Percentiles rank a stretch among this genome's conserved stretches.
Evolutionary conservation across 2,329 filamentous ascomycete species (phyloP).

Genomic region (Gaeumannomyces sp.): DNA sequence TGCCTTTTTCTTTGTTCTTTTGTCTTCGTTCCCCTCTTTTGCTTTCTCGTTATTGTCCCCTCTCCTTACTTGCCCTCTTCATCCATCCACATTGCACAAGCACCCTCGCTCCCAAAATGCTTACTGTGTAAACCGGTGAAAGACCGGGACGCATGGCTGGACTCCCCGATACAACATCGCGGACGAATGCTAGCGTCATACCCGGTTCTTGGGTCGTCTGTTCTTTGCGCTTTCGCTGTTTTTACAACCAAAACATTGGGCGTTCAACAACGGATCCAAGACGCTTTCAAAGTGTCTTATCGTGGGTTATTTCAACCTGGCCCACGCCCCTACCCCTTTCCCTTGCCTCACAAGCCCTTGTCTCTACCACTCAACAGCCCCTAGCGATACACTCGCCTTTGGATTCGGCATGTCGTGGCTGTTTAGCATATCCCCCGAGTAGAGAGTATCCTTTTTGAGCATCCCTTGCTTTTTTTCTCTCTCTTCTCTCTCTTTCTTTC

Average conservation of each 20-base stretch:
- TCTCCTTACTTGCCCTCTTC: neutral
- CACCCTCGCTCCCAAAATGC: neutral
- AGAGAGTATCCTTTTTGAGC: neutral
- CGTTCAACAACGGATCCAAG: slow-evolving; percentile 72
- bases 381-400: slow-evolving; percentile 5
- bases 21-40: slow-evolving; percentile 12
- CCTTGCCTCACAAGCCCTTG: slow-evolving; percentile 18
- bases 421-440: too few relatives aligned
- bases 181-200: slow-evolving; percentile 19
- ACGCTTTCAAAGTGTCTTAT: slow-evolving; percentile 46
- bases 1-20: slow-evolving; percentile 11
- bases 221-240: slow-evolving; percentile 69
- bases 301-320: slow-evolving; percentile 63
- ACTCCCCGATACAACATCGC: slow-evolving; percentile 70
- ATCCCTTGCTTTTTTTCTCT: neutral
- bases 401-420: neutral
- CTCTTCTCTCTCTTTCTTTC: neutral
- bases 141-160: slow-evolving; percentile 26
- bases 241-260: slow-evolving; percentile 80
- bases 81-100: neutral
- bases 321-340: slow-evolving; percentile 29
- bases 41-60: neutral
- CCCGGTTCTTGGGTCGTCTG: slow-evolving; percentile 51
- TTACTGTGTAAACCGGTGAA: neutral
- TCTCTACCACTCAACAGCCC: slow-evolving; percentile 6